Conservation (phyloP, 257 asterid genomes). For the Echites panduratus region DNA sequence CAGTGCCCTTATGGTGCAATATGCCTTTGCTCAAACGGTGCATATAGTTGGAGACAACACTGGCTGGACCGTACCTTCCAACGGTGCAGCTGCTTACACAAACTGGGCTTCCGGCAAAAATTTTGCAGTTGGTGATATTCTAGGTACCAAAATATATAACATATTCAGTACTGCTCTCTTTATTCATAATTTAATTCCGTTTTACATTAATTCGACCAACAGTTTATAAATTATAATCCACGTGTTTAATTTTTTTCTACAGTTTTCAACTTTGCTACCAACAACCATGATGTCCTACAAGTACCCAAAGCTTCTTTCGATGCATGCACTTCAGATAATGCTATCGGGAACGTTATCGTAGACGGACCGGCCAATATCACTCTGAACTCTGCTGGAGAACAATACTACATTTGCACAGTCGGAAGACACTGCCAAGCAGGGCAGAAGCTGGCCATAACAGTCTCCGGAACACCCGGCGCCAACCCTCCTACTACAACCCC, state of each 20-base stretch:
- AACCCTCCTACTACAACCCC: constrained; percentile 24
- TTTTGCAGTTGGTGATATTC: constrained; percentile 33
- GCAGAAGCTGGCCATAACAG: constrained; percentile 35
- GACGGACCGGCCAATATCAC: constrained; percentile 39
- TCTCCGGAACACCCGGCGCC: constrained; percentile 27
- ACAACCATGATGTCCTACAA: constrained; percentile 32
- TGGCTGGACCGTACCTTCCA: constrained; percentile 37
- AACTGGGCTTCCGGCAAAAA: constrained; percentile 37
- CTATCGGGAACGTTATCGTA: constrained; percentile 22
- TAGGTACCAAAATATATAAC: constrained; percentile 19
- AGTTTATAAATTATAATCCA: too few relatives aligned
- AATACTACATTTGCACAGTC: constrained; percentile 41
- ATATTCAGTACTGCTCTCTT: too few relatives aligned
- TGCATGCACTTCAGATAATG: constrained; percentile 30
- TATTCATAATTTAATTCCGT: too few relatives aligned
- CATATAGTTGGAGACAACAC: constrained; percentile 26
- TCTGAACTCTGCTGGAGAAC: constrained; percentile 33
- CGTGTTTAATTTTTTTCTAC: not conserved
- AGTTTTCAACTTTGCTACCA: constrained; percentile 12
- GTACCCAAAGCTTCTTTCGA: constrained; percentile 38
- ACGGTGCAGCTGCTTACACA: constrained; percentile 21
- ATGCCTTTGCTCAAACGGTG: constrained; percentile 1
- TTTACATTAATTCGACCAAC: too few relatives aligned
- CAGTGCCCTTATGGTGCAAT: not conserved
- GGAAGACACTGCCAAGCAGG: constrained; percentile 40